A percentile compares a stretch with the other conserved stretches of the same genome.
These are phyloP conservation scores for Claviceps arundinis DNA, from an alignment of 2,329 filamentous ascomycete genomes.

Conservation along the genomic window DNA sequence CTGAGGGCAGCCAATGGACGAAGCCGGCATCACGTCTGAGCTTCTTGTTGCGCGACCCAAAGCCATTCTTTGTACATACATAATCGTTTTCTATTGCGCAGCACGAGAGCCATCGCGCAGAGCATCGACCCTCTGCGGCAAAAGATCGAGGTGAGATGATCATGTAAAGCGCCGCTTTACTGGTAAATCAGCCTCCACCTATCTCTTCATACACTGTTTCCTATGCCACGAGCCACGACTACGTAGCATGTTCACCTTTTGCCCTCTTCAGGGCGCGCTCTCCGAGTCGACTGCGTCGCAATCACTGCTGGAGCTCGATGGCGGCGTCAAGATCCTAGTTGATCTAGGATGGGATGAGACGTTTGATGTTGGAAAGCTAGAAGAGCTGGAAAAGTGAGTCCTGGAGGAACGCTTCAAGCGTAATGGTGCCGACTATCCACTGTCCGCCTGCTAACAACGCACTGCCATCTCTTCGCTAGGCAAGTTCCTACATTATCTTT, in stretches of 20 bases:
- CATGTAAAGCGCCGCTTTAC: conserved; percentile 1
- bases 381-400: conserved; percentile 75
- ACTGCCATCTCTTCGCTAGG: conserved; percentile 30
- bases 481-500: conserved; percentile 85
- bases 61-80: too few relatives aligned
- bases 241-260: conserved; percentile 84
- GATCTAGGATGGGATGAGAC: conserved; percentile 93
- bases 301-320: conserved; percentile 92
- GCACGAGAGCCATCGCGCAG: neutral
- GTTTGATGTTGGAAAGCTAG: conserved; percentile 71
- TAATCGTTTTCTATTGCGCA: neutral
- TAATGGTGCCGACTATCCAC: neutral
- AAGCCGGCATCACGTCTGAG: too few relatives aligned
- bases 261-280: conserved; percentile 79
- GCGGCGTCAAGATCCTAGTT: conserved; percentile 86
- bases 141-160: neutral
- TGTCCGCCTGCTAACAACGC: conserved; percentile 10
- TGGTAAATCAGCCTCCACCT: neutral
- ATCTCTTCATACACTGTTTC: neutral
- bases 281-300: conserved; percentile 78
- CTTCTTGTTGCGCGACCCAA: too few relatives aligned
- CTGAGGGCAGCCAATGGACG: too few relatives aligned
- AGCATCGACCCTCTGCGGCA: neutral
- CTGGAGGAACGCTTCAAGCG: neutral
- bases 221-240: conserved; percentile 6